Percentiles rank a stretch among this genome's conserved stretches.
These are phyloP conservation scores for Neonectria ditissima DNA, from an alignment of 2,329 filamentous ascomycete species.

Conservation along the genomic window DNA sequence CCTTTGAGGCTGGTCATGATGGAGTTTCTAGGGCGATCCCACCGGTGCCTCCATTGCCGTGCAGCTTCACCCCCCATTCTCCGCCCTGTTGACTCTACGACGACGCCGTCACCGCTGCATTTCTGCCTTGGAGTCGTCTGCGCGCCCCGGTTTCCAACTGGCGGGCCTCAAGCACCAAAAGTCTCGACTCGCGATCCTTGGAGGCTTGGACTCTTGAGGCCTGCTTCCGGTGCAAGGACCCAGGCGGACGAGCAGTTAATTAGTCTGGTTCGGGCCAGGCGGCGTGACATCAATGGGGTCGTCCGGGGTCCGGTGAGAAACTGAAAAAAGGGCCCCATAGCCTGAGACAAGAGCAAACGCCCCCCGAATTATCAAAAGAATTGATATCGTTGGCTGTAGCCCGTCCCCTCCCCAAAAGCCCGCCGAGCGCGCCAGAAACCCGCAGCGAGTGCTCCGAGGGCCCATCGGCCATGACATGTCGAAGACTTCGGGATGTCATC, in stretches of 20 bases:
- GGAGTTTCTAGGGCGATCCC: constrained; percentile 31
- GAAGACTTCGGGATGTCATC: constrained; percentile 32
- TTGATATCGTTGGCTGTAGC: constrained; percentile 35
- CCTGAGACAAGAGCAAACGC: constrained; percentile 35
- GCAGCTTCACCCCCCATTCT: constrained; percentile 23
- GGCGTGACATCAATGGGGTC: constrained; percentile 29
- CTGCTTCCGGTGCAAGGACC: constrained; percentile 34
- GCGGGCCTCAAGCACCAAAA: constrained; percentile 19
- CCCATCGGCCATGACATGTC: constrained; percentile 28
- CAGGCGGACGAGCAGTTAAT: constrained; percentile 34
- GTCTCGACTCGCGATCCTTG: neutral
- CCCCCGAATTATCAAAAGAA: constrained; percentile 39
- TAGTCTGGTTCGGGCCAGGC: constrained; percentile 30
- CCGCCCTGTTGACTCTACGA: constrained; percentile 35
- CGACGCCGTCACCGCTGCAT: constrained; percentile 37
- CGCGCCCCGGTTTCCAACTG: constrained; percentile 17
- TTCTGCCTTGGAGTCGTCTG: constrained; percentile 24
- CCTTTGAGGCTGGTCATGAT: constrained; percentile 38
- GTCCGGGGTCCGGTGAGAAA: constrained; percentile 26
- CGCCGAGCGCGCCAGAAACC: constrained; percentile 15
- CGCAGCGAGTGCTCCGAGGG: constrained; percentile 25
- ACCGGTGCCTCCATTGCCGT: constrained; percentile 33
- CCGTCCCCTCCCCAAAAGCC: constrained; percentile 29
- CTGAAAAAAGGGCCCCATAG: constrained; percentile 29
- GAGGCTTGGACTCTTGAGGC: constrained; percentile 7